Percentiles rank a stretch among this genome's conserved stretches.
Evolutionary conservation across 2,329 filamentous ascomycete genomes (phyloP).

Genomic region (Aspergillus spinulosporus): DNA sequence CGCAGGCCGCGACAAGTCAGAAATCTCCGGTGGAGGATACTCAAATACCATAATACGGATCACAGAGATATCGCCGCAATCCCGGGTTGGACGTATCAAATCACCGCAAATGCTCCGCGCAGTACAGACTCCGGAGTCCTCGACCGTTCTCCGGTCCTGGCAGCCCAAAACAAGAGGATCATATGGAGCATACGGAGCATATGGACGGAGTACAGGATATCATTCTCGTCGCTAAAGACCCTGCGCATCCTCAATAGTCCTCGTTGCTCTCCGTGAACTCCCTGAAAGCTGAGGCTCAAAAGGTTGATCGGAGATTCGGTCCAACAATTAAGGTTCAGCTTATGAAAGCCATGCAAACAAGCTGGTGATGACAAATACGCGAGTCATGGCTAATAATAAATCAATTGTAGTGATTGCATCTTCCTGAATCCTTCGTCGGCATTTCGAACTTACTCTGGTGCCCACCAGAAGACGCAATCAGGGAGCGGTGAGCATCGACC

Average conservation of each 20-base stretch:
- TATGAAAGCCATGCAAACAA: background rate
- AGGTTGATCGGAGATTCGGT: background rate
- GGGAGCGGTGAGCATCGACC: slow-evolving; percentile 7
- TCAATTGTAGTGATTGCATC: background rate
- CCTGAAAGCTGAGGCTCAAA: slow-evolving; percentile 5
- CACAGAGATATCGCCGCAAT: background rate
- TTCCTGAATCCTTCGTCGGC: background rate
- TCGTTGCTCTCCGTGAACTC: background rate
- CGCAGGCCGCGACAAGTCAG: slow-evolving; percentile 8
- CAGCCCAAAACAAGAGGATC: background rate
- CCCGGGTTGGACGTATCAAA: slow-evolving; percentile 11
- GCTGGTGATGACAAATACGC: slow-evolving; percentile 10
- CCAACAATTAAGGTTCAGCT: slow-evolving; percentile 3
- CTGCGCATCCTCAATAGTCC: background rate
- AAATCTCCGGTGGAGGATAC: background rate
- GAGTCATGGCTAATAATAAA: slow-evolving; percentile 1
- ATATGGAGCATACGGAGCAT: too few relatives aligned
- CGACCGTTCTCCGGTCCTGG: background rate
- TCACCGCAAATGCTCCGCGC: background rate
- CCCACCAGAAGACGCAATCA: background rate
- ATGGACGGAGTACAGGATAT: too few relatives aligned
- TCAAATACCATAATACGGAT: background rate
- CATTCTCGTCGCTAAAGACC: too few relatives aligned
- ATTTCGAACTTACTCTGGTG: background rate
- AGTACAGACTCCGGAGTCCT: background rate